Conservation (phyloP, 495 filamentous ascomycete species). For the Ascodesmis nigricans region DNA sequence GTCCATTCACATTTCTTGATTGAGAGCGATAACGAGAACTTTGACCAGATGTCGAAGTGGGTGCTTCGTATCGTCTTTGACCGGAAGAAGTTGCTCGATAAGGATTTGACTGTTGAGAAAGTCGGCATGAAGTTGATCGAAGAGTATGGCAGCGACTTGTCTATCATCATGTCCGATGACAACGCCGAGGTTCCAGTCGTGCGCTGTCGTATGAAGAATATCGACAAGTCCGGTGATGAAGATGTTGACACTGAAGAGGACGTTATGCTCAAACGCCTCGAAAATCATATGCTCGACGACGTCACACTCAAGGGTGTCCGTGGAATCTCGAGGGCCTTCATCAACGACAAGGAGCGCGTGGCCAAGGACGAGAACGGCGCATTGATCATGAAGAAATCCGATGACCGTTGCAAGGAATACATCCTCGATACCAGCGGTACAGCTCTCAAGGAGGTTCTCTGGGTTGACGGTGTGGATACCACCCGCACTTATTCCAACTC, state of each 20-base stretch:
- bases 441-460: constrained; percentile 56
- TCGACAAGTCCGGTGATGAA: constrained; percentile 55
- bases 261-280: constrained; percentile 69
- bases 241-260: constrained; percentile 67
- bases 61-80: constrained; percentile 83
- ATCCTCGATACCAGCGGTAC: constrained; percentile 85
- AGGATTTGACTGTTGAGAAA: constrained; percentile 74
- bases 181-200: constrained; percentile 92
- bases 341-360: constrained; percentile 56
- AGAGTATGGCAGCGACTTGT: constrained; percentile 65
- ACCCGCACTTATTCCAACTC: constrained; percentile 86
- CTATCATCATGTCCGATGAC: constrained; percentile 91
- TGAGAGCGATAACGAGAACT: constrained; percentile 57
- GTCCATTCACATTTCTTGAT: constrained; percentile 95
- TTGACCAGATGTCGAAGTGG: constrained; percentile 74
- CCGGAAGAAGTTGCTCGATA: constrained; percentile 82
- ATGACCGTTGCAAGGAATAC: constrained; percentile 66
- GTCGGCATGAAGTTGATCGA: constrained; percentile 78
- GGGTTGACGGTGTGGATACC: constrained; percentile 71
- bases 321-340: constrained; percentile 75
- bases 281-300: constrained; percentile 74
- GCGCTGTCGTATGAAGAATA: constrained; percentile 62
- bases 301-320: constrained; percentile 73
- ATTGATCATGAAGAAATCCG: constrained; percentile 43
- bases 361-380: constrained; percentile 40